phyloP scores from a whole-genome alignment of 2,329 filamentous ascomycete species.

The Beauveria sp. region DNA sequence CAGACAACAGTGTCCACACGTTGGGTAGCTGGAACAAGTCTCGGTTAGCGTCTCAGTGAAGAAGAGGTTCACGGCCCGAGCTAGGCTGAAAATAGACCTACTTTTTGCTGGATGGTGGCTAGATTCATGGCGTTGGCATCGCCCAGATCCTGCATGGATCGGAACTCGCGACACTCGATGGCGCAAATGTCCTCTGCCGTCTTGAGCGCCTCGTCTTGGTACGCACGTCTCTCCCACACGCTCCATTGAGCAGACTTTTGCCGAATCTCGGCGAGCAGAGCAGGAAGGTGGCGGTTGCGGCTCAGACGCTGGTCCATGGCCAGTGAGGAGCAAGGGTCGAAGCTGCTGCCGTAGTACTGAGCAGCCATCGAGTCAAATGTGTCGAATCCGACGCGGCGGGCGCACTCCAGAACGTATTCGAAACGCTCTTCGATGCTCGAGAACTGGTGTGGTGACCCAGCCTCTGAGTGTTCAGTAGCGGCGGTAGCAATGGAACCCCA shows the following conservation, averaged over 20 bases:
- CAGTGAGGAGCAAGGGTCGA: conserved; percentile 12
- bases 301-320: conserved; percentile 14
- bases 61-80: not conserved
- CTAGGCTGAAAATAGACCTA: not conserved
- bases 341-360: conserved; percentile 13
- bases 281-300: conserved; percentile 14
- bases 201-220: conserved; percentile 21
- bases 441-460: not conserved
- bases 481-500: conserved; percentile 10
- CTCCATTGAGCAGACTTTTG: conserved; percentile 15
- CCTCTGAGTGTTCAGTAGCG: conserved; percentile 8
- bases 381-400: conserved; percentile 11
- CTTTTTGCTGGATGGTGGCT: conserved; percentile 12
- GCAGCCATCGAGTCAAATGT: conserved; percentile 13
- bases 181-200: conserved; percentile 15
- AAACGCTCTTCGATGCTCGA: conserved; percentile 13
- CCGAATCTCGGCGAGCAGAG: conserved; percentile 10
- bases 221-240: conserved; percentile 19
- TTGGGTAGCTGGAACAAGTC: conserved; percentile 10
- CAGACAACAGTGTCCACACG: conserved; percentile 11
- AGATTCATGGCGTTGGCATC: conserved; percentile 2
- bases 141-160: not conserved
- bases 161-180: conserved; percentile 10
- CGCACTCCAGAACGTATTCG: conserved; percentile 13
- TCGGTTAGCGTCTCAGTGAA: conserved; percentile 6